phyloP scores from a whole-genome alignment of 2,329 filamentous ascomycete species.

The Periconia sp. region DNA sequence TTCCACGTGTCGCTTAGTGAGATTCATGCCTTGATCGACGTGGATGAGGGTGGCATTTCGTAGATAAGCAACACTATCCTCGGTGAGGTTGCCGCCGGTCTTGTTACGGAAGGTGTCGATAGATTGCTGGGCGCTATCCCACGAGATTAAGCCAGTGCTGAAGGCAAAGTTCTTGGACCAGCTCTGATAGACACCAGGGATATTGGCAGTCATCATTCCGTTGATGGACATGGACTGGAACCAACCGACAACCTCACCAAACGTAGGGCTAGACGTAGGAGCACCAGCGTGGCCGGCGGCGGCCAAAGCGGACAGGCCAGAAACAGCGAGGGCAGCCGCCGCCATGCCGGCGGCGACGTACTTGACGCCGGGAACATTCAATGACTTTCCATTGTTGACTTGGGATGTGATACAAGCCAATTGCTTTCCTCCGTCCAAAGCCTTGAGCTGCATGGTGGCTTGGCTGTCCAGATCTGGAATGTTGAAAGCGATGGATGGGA shows the following conservation, averaged over 20 bases:
- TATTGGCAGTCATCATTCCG: conserved; percentile 91
- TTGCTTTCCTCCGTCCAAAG: conserved; percentile 63
- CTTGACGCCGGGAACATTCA: conserved; percentile 74
- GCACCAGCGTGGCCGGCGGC: conserved; percentile 58
- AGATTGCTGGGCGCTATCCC: conserved; percentile 76
- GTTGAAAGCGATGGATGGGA: conserved; percentile 87
- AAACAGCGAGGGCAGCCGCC: conserved; percentile 78
- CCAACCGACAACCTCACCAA: conserved; percentile 83
- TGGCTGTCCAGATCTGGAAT: conserved; percentile 88
- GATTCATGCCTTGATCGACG: conserved; percentile 62
- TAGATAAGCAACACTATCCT: conserved; percentile 77
- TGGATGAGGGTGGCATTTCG: conserved; percentile 78
- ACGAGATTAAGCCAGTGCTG: conserved; percentile 82
- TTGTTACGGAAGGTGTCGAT: conserved; percentile 82
- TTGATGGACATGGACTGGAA: conserved; percentile 95
- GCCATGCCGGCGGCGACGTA: conserved; percentile 86
- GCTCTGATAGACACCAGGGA: conserved; percentile 85
- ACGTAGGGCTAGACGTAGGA: conserved; percentile 77
- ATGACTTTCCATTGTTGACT: conserved; percentile 87
- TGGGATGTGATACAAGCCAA: conserved; percentile 84
- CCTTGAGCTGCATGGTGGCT: conserved; percentile 77
- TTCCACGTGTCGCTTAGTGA: conserved; percentile 61
- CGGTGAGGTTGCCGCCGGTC: conserved; percentile 87
- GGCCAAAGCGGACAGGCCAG: conserved; percentile 72
- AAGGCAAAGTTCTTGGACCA: conserved; percentile 95